These are phyloP conservation scores for Chenopodium berlandieri DNA, from an alignment of 148 eudicot species.

Conservation along the genomic window DNA sequence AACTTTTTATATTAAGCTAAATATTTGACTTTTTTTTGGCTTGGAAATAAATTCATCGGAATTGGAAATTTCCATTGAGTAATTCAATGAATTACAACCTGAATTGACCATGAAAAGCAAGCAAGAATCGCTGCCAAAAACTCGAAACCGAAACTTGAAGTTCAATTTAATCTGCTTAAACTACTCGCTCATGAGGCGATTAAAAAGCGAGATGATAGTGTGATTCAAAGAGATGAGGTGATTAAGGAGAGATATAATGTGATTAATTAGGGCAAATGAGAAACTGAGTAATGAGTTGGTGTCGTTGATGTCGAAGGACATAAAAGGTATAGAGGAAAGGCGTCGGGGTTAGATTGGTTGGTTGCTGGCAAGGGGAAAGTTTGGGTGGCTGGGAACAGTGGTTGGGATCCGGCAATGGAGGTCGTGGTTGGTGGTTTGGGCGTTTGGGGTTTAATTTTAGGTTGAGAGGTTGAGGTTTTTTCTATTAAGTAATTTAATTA, in stretches of 20 bases:
- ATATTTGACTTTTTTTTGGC: no score
- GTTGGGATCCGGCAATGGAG: no score
- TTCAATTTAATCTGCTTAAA: constrained; percentile 63
- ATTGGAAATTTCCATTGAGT: constrained; percentile 59
- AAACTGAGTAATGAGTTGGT: constrained; percentile 44
- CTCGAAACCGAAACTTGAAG: constrained; percentile 59
- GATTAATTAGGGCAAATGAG: constrained; percentile 38
- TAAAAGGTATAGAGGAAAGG: no score
- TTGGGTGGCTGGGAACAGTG: no score
- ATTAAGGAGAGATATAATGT: constrained; percentile 50
- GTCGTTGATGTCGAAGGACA: no score
- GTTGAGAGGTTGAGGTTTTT: no score
- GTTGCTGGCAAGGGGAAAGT: no score
- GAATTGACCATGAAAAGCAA: constrained; percentile 76
- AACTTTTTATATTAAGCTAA: no score
- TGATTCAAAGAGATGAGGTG: constrained; percentile 51
- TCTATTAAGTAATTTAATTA: no score
- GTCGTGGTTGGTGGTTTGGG: no score
- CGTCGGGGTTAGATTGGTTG: no score
- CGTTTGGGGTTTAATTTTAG: no score
- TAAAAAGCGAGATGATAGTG: constrained; percentile 80
- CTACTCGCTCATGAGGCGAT: constrained; percentile 76
- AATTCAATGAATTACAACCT: constrained; percentile 49
- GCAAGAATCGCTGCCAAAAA: constrained; percentile 61
- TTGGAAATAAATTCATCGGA: constrained; percentile 13